These are phyloP conservation scores for Acer negundo DNA, from an alignment of 345 rosid species.

Conservation along the genomic window DNA sequence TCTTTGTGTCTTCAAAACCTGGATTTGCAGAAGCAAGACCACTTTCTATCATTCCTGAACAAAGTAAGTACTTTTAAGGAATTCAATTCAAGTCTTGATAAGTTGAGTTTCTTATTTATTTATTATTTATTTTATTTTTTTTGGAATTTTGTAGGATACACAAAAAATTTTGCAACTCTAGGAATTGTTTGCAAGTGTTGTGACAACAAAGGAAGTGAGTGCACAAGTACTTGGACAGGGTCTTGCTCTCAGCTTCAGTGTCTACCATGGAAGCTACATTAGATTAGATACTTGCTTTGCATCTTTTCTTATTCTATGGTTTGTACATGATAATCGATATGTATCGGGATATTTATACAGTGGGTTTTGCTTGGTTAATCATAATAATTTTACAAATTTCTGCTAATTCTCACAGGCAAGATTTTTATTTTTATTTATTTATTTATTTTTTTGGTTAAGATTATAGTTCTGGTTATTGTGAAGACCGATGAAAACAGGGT, in stretches of 20 bases:
- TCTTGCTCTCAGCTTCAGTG: conserved; percentile 56
- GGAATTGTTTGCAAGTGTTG: conserved; percentile 74
- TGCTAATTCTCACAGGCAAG: neutral
- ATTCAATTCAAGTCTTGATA: neutral
- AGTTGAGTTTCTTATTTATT: neutral
- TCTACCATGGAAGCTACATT: conserved; percentile 53
- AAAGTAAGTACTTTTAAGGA: conserved; percentile 24
- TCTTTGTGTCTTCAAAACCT: conserved; percentile 14
- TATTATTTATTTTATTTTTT: too few relatives aligned
- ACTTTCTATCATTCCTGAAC: conserved; percentile 31
- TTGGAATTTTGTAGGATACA: conserved; percentile 25
- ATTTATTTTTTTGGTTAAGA: neutral
- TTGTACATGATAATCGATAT: neutral
- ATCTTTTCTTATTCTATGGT: neutral
- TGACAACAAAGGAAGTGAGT: conserved; percentile 41
- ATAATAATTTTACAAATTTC: neutral
- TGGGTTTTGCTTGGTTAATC: neutral
- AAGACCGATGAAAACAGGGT: neutral
- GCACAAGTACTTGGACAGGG: conserved; percentile 44
- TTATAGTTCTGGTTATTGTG: neutral
- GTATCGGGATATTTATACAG: neutral
- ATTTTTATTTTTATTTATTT: too few relatives aligned
- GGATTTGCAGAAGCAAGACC: conserved; percentile 38
- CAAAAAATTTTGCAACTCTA: conserved; percentile 43
- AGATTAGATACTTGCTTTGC: neutral